Percentiles rank a stretch among this genome's conserved stretches.
phyloP scores from a whole-genome alignment of 192 early-diverging fungal species.

The Coemansia sp. region DNA sequence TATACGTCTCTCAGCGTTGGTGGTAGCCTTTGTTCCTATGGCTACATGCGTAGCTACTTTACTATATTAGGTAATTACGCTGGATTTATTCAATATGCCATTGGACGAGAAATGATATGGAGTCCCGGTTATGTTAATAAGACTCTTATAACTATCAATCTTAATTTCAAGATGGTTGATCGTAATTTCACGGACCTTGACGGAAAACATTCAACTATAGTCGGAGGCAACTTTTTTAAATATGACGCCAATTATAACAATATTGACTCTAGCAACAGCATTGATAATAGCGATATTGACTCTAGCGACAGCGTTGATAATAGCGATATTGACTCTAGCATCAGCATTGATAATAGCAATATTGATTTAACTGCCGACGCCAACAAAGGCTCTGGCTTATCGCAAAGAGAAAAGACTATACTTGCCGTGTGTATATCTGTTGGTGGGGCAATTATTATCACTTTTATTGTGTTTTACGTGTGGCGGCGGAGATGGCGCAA shows the following conservation, averaged over 20 bases:
- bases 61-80: neutral
- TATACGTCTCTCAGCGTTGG: slow-evolving; percentile 9
- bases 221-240: neutral
- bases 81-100: neutral
- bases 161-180: neutral
- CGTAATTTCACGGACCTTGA: neutral
- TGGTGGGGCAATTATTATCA: neutral
- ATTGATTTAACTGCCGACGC: neutral
- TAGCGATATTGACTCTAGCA: neutral
- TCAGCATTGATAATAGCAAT: neutral
- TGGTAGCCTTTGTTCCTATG: slow-evolving; percentile 8
- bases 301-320: no score
- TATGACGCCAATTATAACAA: neutral
- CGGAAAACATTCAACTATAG: neutral
- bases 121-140: neutral
- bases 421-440: neutral
- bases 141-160: no score
- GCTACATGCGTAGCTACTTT: slow-evolving; percentile 10
- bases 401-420: neutral
- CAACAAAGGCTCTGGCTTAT: neutral
- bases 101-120: neutral
- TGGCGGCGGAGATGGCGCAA: neutral
- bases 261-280: neutral
- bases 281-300: neutral
- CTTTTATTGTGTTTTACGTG: neutral